Evolutionary conservation across 441 rosid species (phyloP).

Genomic region (Geranium incanum): DNA sequence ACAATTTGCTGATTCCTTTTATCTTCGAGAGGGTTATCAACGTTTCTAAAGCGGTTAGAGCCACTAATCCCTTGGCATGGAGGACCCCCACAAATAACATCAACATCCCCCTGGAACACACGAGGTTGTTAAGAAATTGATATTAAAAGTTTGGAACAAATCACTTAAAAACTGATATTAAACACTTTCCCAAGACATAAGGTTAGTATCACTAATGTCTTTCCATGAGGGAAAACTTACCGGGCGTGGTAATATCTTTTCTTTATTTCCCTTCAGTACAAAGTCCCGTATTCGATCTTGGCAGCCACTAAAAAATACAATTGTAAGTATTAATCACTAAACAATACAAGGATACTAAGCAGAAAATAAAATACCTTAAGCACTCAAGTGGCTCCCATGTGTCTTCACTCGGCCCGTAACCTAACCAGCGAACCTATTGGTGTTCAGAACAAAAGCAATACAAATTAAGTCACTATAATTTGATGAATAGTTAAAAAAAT

Average conservation of each 20-base stretch:
- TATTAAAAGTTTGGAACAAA: constrained; percentile 13
- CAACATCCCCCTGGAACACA: constrained; percentile 46
- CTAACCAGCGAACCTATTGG: constrained; percentile 56
- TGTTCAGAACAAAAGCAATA: constrained; percentile 17
- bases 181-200: neutral
- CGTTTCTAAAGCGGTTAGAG: constrained; percentile 57
- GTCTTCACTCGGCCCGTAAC: constrained; percentile 44
- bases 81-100: constrained; percentile 80
- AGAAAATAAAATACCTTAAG: constrained; percentile 46
- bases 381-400: constrained; percentile 68
- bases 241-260: constrained; percentile 80
- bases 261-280: constrained; percentile 50
- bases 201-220: neutral
- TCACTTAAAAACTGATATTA: constrained; percentile 4
- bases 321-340: constrained; percentile 30
- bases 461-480: constrained; percentile 8
- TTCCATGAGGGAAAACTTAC: constrained; percentile 38
- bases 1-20: constrained; percentile 56
- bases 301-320: constrained; percentile 52
- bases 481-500: neutral
- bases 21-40: constrained; percentile 43
- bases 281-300: constrained; percentile 53
- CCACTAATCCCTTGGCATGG: constrained; percentile 95
- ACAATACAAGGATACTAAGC: constrained; percentile 48
- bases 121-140: neutral